A percentile compares a stretch with the other conserved stretches of the same genome.
Conservation (phyloP, 176 grass and related monocot species). For the Tillandsia leiboldiana region DNA sequence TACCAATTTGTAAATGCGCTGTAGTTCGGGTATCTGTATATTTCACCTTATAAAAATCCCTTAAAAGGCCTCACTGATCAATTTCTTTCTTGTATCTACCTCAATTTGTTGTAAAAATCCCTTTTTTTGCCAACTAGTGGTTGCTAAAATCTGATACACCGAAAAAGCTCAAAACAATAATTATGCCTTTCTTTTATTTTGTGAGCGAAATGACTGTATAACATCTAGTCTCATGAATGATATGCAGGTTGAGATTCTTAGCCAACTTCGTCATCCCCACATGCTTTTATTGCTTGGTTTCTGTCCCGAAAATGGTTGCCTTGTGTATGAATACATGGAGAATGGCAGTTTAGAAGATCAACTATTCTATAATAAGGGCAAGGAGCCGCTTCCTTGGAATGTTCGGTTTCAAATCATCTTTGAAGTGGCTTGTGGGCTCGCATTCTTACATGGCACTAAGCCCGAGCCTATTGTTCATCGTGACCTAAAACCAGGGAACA, state of each 20-base stretch:
- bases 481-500: constrained; percentile 88
- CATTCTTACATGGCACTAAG: constrained; percentile 70
- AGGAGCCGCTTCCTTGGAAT: constrained; percentile 52
- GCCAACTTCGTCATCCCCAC: constrained; percentile 69
- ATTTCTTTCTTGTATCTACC: neutral
- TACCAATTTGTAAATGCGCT: too few relatives aligned
- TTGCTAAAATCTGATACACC: too few relatives aligned
- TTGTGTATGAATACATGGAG: constrained; percentile 92
- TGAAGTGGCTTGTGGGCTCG: constrained; percentile 66
- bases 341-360: constrained; percentile 78
- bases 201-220: neutral
- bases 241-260: constrained; percentile 71
- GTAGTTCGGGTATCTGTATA: too few relatives aligned
- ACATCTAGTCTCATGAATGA: neutral
- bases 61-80: too few relatives aligned
- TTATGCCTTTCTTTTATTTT: too few relatives aligned
- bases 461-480: constrained; percentile 89
- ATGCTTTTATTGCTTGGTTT: constrained; percentile 74
- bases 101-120: neutral
- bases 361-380: constrained; percentile 34
- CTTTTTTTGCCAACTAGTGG: neutral
- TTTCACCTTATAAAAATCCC: too few relatives aligned
- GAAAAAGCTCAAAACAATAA: too few relatives aligned
- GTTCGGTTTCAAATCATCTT: constrained; percentile 66
- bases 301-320: constrained; percentile 64